Base-by-base conservation (phyloP, 805 yeast species). In the Huiozyma naganishii region DNA sequence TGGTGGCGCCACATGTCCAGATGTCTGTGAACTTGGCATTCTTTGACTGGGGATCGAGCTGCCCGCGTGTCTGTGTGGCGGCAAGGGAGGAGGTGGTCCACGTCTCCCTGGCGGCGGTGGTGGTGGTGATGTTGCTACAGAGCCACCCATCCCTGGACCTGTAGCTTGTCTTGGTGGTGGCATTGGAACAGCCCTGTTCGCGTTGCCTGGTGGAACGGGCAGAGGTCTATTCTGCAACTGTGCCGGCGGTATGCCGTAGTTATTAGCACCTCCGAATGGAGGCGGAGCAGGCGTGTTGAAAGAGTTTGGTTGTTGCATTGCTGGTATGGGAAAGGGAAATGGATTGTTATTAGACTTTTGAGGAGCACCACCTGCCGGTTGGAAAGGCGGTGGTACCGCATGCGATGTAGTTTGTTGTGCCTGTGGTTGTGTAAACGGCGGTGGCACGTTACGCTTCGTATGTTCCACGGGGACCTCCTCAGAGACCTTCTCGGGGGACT, bases 101-200 rank as follows among this genome's bases (percentile, higher is more conserved):
- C 62, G 52, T 36, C 60, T 55, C 37, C 62, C 52, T 1, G 63
- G 62, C 11, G 63, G 62, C 17, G 59, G 55, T 6, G 52, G 53
- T 13, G 53, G 51, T 6, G 10, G 37, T 9, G 27, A 30, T 12
- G 11, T 23, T 29, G 11, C 43, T 40, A 40, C 38, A 36, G 41
- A 11, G n/a, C 10, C 29, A 17, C 9, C 27, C 29, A 28, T 6
- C 23, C 27, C 29, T 45, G 62, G 64, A 7, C 56, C 61, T 5
- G 61, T 55, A 4, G 60, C 57, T 11, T 61, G 50, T 33, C 61
- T 55, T 40, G 62, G 61, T 13, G 64, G 62, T 11, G 61, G 53
- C 8, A 49, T 50, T 27, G 52, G 50, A 28, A 49, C 32, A 10
- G 32, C 13, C 10, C 36, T 27, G 23, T 17, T 17, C 4, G 23